Evolutionary conservation across 352 stramenopile species (phyloP), one percentile per base, ranked within the genome.

Genomic region (Blastocystis sp.): DNA sequence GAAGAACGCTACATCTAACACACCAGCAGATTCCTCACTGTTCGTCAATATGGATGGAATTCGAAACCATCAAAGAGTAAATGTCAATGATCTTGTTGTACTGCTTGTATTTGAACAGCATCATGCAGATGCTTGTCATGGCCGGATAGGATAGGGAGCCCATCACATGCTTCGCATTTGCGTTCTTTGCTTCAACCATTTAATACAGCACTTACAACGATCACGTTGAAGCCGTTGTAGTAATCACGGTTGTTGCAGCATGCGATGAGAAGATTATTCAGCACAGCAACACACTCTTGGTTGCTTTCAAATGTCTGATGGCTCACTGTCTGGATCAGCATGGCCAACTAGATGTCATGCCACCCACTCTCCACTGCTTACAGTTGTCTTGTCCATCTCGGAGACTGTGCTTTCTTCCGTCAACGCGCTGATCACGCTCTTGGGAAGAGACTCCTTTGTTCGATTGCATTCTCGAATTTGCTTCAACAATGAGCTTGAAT

Each of bases 31-130:
- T 5, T 71, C 3, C 2, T 71, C 40, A 23, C 66, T 81, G 14
- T 34, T 23, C 45, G 45, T 65, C 45, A 3, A 81, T 14, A 23
- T 21, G 11, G 38, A 81, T 65, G 3, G 0, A 28, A 45, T 64
- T 81, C 7, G 21, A 52, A 2, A 34, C 23, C 38, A 81, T 62
- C 19, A 81, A 9, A 23, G 7, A 17, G 28, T 64, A 81, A 34
- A 81, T 34, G n/a, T 81, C 11, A 53, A 81, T 81, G n/a, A 81
- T 81, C 5, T 81, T 81, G n/a, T 81, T 60, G 45, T 81, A 81
- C 48, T 81, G 71, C 45, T 81, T 81, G 71, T 81, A 81, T 23
- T 65, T 81, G 52, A 45, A 81, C 28, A 81, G 28, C 71, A 81
- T 81, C 71, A 81, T 81, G 45, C 43, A 81, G 48, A 81, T 81